A percentile compares a stretch with the other conserved stretches of the same genome.
phyloP scores from a whole-genome alignment of 441 rosid genomes.

The Flueggea neowawraea region DNA sequence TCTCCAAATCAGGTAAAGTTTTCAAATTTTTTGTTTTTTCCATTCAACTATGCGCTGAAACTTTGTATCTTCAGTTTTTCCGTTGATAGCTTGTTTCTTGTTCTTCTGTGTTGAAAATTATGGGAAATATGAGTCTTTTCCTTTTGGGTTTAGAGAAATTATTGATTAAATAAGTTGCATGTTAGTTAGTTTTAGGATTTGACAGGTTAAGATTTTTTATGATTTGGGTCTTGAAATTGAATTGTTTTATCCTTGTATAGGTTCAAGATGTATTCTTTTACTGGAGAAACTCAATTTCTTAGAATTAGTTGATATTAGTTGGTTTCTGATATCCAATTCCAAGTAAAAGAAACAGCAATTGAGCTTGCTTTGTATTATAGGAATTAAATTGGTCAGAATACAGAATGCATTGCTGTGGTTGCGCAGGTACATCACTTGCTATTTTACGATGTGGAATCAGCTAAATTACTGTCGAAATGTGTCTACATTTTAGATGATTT shows the following conservation, averaged over 20 bases:
- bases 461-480: background rate
- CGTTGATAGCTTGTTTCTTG: background rate
- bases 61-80: background rate
- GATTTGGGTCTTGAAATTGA: background rate
- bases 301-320: background rate
- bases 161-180: too few species aligned
- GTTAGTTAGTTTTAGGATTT: background rate
- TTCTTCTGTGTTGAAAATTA: background rate
- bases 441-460: background rate
- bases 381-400: too few species aligned
- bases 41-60: background rate
- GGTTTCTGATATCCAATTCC: background rate
- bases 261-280: background rate
- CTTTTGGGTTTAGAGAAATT: too few species aligned
- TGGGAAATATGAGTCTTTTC: too few species aligned
- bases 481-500: background rate
- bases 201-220: background rate
- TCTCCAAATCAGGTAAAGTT: constrained; percentile 46
- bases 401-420: background rate
- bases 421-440: background rate
- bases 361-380: too few species aligned
- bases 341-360: too few species aligned
- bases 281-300: background rate
- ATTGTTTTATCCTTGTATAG: background rate
- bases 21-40: background rate